Conservation (phyloP, 495 filamentous ascomycete species). For the Aspergillus steynii region DNA sequence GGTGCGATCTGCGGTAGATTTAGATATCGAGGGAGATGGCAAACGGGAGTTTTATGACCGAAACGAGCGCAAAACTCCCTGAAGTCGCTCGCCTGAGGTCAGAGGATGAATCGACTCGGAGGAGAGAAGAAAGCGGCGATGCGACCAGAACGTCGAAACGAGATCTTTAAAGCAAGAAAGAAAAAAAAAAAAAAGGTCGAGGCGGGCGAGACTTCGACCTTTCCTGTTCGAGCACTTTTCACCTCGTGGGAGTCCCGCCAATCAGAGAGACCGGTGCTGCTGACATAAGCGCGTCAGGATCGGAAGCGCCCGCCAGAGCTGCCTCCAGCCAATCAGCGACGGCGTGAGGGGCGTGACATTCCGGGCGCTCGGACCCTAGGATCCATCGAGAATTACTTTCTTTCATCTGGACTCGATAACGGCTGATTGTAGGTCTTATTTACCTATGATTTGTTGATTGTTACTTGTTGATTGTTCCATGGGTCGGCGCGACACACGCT, state of each 20-base stretch:
- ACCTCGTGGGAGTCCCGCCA: conserved; percentile 1
- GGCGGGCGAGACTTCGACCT: conserved; percentile 1
- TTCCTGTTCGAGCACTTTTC: conserved; percentile 9
- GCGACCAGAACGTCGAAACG: too few species aligned
- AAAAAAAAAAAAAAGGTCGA: conserved; percentile 7
- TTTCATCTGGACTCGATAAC: too few species aligned
- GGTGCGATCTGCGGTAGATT: neutral
- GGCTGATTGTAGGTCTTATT: too few species aligned
- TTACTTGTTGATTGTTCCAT: too few species aligned
- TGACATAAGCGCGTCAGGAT: neutral
- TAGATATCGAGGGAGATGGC: neutral
- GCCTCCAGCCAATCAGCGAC: neutral
- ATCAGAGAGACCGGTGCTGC: neutral
- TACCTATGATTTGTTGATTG: too few species aligned
- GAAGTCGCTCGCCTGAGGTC: conserved; percentile 53
- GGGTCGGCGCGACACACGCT: too few species aligned
- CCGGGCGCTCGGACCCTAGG: neutral
- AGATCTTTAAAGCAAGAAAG: neutral
- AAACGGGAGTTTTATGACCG: conserved; percentile 45
- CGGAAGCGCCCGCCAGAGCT: neutral
- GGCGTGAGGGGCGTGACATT: neutral
- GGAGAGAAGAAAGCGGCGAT: conserved; percentile 3
- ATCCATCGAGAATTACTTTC: too few species aligned
- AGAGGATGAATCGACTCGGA: conserved; percentile 3
- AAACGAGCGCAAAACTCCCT: conserved; percentile 60